Percentiles rank a stretch among this genome's conserved stretches.
Evolutionary conservation across 352 stramenopile genomes (phyloP).

Genomic region (Globisporangium takayamanum): DNA sequence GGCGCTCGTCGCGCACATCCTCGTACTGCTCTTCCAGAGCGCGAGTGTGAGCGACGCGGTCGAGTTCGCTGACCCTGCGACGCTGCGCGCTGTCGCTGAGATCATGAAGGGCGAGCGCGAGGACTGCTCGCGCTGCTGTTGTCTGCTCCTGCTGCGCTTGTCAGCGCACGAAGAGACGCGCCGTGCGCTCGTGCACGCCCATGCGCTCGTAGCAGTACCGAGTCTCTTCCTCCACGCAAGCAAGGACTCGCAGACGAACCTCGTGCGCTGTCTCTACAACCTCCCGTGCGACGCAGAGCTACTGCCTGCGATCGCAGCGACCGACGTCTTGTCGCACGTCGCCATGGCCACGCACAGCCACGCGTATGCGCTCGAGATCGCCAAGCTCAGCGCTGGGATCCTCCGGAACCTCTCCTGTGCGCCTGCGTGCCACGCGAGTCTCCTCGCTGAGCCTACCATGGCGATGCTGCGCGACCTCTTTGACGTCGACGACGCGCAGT

Average conservation of each 20-base stretch:
- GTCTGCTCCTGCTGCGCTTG: constrained; percentile 50
- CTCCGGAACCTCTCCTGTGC: constrained; percentile 52
- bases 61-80: constrained; percentile 25
- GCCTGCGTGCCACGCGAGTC: constrained; percentile 21
- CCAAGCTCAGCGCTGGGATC: constrained; percentile 22
- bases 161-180: constrained; percentile 40
- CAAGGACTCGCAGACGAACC: constrained; percentile 26
- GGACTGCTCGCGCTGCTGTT: constrained; percentile 37
- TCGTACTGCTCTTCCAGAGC: constrained; percentile 28
- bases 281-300: constrained; percentile 38
- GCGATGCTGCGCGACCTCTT: constrained; percentile 43
- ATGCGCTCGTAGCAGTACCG: constrained; percentile 19
- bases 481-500: constrained; percentile 33
- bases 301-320: constrained; percentile 15
- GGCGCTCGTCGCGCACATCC: constrained; percentile 20
- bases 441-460: constrained; percentile 38
- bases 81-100: constrained; percentile 15
- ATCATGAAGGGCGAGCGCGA: constrained; percentile 16
- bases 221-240: constrained; percentile 27
- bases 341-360: constrained; percentile 18
- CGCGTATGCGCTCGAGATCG: constrained; percentile 14
- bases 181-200: constrained; percentile 11
- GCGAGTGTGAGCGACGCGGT: constrained; percentile 18
- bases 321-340: constrained; percentile 20
- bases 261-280: constrained; percentile 61